Evolutionary conservation across 2,329 filamentous ascomycete genomes (phyloP), one percentile per base, ranked within the genome.

Genomic region (Tolypocladium endophyticum): DNA sequence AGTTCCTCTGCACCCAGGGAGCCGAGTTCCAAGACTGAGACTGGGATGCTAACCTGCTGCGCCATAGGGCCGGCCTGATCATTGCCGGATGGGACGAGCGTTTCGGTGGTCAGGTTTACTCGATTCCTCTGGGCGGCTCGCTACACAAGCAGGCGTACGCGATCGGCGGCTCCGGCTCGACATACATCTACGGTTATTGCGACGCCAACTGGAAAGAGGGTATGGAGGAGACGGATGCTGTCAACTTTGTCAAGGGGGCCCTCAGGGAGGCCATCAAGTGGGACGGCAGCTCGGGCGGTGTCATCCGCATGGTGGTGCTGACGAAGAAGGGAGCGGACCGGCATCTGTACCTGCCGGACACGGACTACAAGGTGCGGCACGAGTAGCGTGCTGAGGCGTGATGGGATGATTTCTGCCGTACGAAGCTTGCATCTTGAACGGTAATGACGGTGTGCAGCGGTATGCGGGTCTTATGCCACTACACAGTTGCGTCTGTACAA

Each of bases 151-250:
- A 97, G 74, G 74, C 92, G 23, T 99, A 97, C 72, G 86, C 94
- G 52, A 99, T 99, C 70, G 92, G 92, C 67, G 94, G 94, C 54
- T 97, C 93, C 25, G 94, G 94, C 50, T 97, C 93, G 68, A 97
- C 94, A 63, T 99, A 99, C 81, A 99, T 99, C 76, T 99, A 97
- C 81, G 94, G 94, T 68, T 97, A 96, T 82, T 97, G 92, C 73
- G 93, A 99, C 73, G 87, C 91, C 60, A 86, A 99, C 81, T 99
- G 94, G 94, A 86, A 82, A 74, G 94, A 97, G 77, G 86, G 86
- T 65, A 97, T 99, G 92, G 90, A 88, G 58, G 91, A 97, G 80
- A 82, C 85, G 59, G 92, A 96, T 63, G 94, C 94, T 1, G 87
- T 99, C 65, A 77, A 87, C 47, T 99, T 99, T 70, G 94, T 99